Evolutionary conservation across 768 basidiomycete species (phyloP), one percentile per base, ranked within the genome.

Genomic region (Mycena leptocephala): DNA sequence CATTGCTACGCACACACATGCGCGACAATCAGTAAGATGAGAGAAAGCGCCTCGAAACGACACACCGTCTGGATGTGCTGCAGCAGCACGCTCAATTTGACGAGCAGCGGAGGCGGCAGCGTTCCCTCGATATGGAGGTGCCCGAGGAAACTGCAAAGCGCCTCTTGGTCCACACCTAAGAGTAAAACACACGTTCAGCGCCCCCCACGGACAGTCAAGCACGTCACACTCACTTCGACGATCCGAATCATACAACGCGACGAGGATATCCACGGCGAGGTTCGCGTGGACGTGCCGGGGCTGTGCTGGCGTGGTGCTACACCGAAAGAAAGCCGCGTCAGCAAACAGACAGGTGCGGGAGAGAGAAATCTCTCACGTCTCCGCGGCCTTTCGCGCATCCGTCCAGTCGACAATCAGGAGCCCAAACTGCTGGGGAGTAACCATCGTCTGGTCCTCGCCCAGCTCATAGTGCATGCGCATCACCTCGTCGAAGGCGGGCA

Each of bases 351-450:
- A 41, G 43, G 14, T 70, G 70, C 30, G 43, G 61, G 14, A 28
- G 73, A 6, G 75, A 73, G 37, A 20, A 77, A 3, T 2, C 14
- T 8, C 58, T 58, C 63, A 86, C 85, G 81, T 85, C 87, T 87
- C 80, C 81, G 91, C 89, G 41, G 90, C 89, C 80, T 95, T 96
- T 80, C 91, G 88, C 0, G 96, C 95, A 81, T 97, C 94, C 5
- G 95, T 95, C 96, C 97, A 98, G 78, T 97, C 96, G 3, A 94
- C 88, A 80, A 97, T 89, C 84, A 97, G 90, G n/a, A 93, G 86
- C 0, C 92, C 93, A 72, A 96, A 92, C 80, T 96, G 95, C 24
- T 91, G 85, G 0, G 94, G 91, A 0, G 90, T 85, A 14, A 96
- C 90, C 92, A 95, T 95, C 51, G 93, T 91, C 79, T 94, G 91